Evolutionary conservation across 1,139 yeast species (phyloP).

Genomic region (Candida sp.): DNA sequence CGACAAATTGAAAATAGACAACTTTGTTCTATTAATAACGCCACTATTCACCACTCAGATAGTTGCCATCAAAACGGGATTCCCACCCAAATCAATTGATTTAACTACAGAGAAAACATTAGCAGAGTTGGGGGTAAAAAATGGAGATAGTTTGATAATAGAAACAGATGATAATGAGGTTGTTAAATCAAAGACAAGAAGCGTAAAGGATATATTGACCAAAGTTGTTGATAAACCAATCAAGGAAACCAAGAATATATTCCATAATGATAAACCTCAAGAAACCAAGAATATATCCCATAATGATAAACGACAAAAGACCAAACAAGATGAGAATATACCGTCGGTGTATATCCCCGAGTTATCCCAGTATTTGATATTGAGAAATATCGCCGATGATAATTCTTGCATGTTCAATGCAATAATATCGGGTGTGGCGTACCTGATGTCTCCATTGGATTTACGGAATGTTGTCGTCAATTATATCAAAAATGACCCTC

Average conservation of each 20-base stretch:
- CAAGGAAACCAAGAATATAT: conserved; percentile 3
- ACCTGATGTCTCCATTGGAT: conserved; percentile 25
- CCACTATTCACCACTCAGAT: conserved; percentile 10
- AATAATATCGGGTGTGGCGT: conserved; percentile 46
- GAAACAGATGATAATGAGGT: conserved; percentile 12
- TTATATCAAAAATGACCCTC: conserved; percentile 42
- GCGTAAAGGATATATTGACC: conserved; percentile 1
- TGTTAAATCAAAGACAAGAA: background rate
- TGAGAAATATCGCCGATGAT: conserved; percentile 72
- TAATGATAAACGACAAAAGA: background rate
- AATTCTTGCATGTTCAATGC: conserved; percentile 79
- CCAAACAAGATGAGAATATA: conserved; percentile 15
- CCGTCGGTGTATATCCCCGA: conserved; percentile 24
- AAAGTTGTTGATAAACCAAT: background rate
- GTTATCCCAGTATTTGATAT: conserved; percentile 28
- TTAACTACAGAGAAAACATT: conserved; percentile 20
- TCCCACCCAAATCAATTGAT: conserved; percentile 53
- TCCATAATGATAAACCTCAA: background rate
- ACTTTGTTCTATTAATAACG: background rate
- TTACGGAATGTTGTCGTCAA: conserved; percentile 47
- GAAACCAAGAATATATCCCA: conserved; percentile 3
- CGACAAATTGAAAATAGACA: background rate
- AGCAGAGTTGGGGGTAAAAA: conserved; percentile 40
- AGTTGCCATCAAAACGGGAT: conserved; percentile 45
- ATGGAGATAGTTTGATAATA: conserved; percentile 57